Conservation (phyloP, 2,329 filamentous ascomycete genomes). For the Paraconiothyrium brasiliense region DNA sequence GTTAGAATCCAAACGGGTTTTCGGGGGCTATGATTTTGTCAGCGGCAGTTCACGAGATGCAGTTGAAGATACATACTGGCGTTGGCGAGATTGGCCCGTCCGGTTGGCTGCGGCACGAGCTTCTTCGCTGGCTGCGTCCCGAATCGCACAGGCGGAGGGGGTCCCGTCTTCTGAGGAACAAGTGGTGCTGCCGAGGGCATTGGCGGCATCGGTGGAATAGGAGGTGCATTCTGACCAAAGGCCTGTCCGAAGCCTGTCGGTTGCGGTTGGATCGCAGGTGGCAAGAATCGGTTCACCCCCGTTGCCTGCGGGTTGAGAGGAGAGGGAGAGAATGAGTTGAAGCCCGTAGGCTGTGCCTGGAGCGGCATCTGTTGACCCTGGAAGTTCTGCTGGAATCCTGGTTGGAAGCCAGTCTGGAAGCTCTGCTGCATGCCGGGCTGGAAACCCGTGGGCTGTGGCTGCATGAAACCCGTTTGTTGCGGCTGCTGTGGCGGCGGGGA, state of each 20-base stretch:
- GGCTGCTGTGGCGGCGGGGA: constrained; percentile 54
- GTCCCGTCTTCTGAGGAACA: constrained; percentile 82
- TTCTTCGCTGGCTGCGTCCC: constrained; percentile 80
- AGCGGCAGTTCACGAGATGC: constrained; percentile 1
- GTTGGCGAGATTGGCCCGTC: constrained; percentile 89
- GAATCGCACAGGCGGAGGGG: constrained; percentile 87
- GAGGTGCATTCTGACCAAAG: constrained; percentile 52
- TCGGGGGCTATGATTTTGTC: constrained; percentile 64
- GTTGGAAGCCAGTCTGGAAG: constrained; percentile 54
- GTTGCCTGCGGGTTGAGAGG: constrained; percentile 64
- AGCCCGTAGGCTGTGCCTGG: constrained; percentile 52
- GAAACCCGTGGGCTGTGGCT: constrained; percentile 56
- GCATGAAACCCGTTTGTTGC: constrained; percentile 56
- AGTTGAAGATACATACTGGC: constrained; percentile 79
- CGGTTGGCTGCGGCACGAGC: constrained; percentile 85
- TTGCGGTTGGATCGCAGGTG: constrained; percentile 62
- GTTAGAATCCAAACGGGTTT: constrained; percentile 75
- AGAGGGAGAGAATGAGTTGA: constrained; percentile 43
- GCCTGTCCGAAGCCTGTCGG: constrained; percentile 59
- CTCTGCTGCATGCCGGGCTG: constrained; percentile 30
- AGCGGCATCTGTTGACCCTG: constrained; percentile 57
- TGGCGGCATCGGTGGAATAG: constrained; percentile 66
- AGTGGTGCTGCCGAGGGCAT: constrained; percentile 70
- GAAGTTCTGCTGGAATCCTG: constrained; percentile 61
- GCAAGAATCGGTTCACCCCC: constrained; percentile 59